A percentile compares a stretch with the other conserved stretches of the same genome.
These are phyloP conservation scores for Penicillium sumatraense DNA, from an alignment of 2,329 filamentous ascomycete genomes.

Conservation along the genomic window DNA sequence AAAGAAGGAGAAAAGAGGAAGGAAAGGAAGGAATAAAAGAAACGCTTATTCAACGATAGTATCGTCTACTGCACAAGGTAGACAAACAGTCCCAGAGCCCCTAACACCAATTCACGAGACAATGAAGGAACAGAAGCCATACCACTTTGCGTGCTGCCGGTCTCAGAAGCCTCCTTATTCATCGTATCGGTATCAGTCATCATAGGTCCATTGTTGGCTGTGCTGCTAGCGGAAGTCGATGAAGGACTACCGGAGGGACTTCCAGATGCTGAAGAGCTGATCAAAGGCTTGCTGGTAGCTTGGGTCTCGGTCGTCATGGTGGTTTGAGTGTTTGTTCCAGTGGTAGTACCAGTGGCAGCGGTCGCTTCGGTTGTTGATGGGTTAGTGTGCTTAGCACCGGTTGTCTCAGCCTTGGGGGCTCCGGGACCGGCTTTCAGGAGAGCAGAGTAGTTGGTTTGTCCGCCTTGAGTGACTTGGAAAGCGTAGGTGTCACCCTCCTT, in stretches of 20 bases:
- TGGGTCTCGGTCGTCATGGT: constrained; percentile 21
- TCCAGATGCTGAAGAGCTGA: constrained; percentile 28
- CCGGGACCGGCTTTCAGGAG: constrained; percentile 51
- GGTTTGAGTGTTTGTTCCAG: constrained; percentile 7
- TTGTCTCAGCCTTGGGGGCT: constrained; percentile 27
- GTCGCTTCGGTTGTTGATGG: constrained; percentile 2
- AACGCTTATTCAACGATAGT: not conserved
- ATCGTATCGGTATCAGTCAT: constrained; percentile 12
- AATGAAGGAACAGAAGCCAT: constrained; percentile 32
- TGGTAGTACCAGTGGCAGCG: constrained; percentile 12
- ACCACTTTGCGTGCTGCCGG: constrained; percentile 18
- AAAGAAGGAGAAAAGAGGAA: not conserved
- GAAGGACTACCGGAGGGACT: constrained; percentile 28
- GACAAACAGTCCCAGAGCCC: constrained; percentile 38
- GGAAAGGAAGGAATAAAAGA: too few species aligned
- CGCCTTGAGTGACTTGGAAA: constrained; percentile 61
- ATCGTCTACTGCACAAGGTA: constrained; percentile 31
- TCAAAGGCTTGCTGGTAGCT: constrained; percentile 57
- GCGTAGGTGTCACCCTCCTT: constrained; percentile 58
- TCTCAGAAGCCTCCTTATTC: constrained; percentile 20
- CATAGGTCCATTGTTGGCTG: constrained; percentile 8
- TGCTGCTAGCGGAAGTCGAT: constrained; percentile 18
- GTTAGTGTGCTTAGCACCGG: constrained; percentile 9
- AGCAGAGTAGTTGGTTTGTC: constrained; percentile 60
- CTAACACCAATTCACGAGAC: constrained; percentile 36